Conservation (phyloP, 2,329 filamentous ascomycete species). For the Pseudocercospora crystallina region DNA sequence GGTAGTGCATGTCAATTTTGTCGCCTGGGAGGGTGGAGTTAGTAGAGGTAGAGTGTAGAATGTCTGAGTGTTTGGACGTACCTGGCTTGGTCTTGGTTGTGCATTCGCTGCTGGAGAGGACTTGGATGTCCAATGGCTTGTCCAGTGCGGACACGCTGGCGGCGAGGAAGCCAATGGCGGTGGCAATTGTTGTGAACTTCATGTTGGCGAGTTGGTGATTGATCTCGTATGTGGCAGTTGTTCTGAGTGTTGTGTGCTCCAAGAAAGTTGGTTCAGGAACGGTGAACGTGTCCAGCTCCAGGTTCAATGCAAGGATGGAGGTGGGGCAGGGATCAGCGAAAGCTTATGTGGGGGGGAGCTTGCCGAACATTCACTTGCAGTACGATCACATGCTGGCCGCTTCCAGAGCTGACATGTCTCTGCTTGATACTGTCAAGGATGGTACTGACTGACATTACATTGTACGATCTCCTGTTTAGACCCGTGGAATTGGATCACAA, state of each 20-base stretch:
- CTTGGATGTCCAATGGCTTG: slow-evolving; percentile 72
- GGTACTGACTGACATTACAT: too few species aligned
- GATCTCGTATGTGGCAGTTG: not conserved
- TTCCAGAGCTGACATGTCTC: too few species aligned
- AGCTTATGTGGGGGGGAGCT: too few species aligned
- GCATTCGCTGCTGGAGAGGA: slow-evolving; percentile 73
- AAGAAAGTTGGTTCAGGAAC: too few species aligned
- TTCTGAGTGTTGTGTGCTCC: not conserved
- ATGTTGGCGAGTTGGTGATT: slow-evolving; percentile 31
- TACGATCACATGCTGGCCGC: too few species aligned
- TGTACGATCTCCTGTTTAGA: too few species aligned
- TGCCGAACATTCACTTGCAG: too few species aligned
- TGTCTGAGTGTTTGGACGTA: slow-evolving; percentile 30
- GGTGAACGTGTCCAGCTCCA: too few species aligned
- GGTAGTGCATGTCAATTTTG: slow-evolving; percentile 82
- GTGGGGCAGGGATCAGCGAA: too few species aligned
- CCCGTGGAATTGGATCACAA: too few species aligned
- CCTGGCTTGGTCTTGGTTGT: slow-evolving; percentile 51
- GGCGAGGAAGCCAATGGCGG: slow-evolving; percentile 50
- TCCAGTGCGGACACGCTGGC: slow-evolving; percentile 45
- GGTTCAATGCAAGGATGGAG: too few species aligned
- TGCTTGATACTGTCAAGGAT: too few species aligned
- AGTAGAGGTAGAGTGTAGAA: not conserved
- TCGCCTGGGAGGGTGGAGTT: slow-evolving; percentile 59
- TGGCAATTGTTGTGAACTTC: slow-evolving; percentile 44